These are phyloP conservation scores for Gentiana macrophylla DNA, from an alignment of 257 asterid genomes.

Conservation along the genomic window DNA sequence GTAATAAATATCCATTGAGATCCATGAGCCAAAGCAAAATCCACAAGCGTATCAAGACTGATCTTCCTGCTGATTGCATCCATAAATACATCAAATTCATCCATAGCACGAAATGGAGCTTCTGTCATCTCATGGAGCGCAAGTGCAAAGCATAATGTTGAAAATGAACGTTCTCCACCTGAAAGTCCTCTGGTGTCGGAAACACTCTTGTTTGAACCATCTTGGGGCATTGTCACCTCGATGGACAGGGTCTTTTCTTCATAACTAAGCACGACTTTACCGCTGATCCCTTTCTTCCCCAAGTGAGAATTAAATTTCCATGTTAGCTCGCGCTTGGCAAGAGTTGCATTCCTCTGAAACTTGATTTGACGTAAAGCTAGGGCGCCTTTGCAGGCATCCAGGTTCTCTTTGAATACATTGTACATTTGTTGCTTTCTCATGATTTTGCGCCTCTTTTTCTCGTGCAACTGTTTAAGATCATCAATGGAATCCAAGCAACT, in stretches of 20 bases:
- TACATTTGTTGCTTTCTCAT: slow-evolving; percentile 50
- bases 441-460: slow-evolving; percentile 59
- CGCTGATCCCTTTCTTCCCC: slow-evolving; percentile 77
- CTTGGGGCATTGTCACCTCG: slow-evolving; percentile 96
- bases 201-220: slow-evolving; percentile 63
- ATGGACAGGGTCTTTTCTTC: slow-evolving; percentile 76
- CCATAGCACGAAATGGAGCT: slow-evolving; percentile 97
- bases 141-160: slow-evolving; percentile 86
- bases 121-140: slow-evolving; percentile 98
- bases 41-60: slow-evolving; percentile 76
- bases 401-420: slow-evolving; percentile 52
- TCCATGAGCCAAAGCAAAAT: slow-evolving; percentile 82
- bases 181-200: slow-evolving; percentile 91
- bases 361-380: slow-evolving; percentile 42
- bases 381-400: slow-evolving; percentile 64
- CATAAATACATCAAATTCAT: slow-evolving; percentile 93
- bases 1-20: slow-evolving; percentile 93
- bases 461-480: slow-evolving; percentile 54
- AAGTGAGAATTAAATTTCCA: slow-evolving; percentile 88
- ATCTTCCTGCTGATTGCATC: slow-evolving; percentile 95
- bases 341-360: slow-evolving; percentile 61
- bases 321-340: slow-evolving; percentile 64
- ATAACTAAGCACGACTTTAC: slow-evolving; percentile 54
- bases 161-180: slow-evolving; percentile 85
- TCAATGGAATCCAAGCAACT: slow-evolving; percentile 79